These are phyloP conservation scores for Vickermania spadyakhi DNA, from an alignment of 208 protist species.

Conservation along the genomic window DNA sequence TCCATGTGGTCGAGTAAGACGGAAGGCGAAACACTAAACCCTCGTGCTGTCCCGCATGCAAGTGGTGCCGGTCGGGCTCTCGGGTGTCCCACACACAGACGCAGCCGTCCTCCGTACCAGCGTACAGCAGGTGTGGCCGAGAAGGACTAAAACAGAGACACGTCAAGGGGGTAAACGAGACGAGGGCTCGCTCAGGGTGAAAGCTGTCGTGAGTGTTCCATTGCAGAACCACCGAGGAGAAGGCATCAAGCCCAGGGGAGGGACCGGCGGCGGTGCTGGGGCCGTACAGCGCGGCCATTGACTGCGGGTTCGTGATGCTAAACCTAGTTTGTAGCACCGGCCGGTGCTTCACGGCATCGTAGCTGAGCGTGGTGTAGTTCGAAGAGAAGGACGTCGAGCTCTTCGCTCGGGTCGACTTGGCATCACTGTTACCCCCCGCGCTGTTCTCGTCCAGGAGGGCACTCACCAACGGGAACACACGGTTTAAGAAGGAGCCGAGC, in stretches of 20 bases:
- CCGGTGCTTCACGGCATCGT: slow-evolving; percentile 29
- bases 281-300: slow-evolving; percentile 42
- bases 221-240: slow-evolving; percentile 54
- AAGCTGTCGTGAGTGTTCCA: slow-evolving; percentile 62
- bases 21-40: slow-evolving; percentile 38
- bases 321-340: slow-evolving; percentile 41
- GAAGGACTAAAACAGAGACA: slow-evolving; percentile 50
- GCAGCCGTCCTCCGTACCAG: slow-evolving; percentile 54
- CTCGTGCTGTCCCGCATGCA: slow-evolving; percentile 33
- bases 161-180: slow-evolving; percentile 34
- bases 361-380: slow-evolving; percentile 35
- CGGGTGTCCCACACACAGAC: slow-evolving; percentile 68
- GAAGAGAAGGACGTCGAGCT: slow-evolving; percentile 45
- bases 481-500: slow-evolving; percentile 45
- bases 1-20: slow-evolving; percentile 68
- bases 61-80: slow-evolving; percentile 66
- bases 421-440: slow-evolving; percentile 5
- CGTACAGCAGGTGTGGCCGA: slow-evolving; percentile 56
- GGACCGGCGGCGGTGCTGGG: slow-evolving; percentile 16
- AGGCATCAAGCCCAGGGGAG: slow-evolving; percentile 36
- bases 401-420: slow-evolving; percentile 12
- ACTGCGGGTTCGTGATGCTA: slow-evolving; percentile 28
- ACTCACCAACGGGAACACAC: slow-evolving; percentile 56
- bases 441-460: slow-evolving; percentile 62
- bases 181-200: slow-evolving; percentile 51